Evolutionary conservation across 2,329 filamentous ascomycete genomes (phyloP).

Genomic region (Penicillium sp.): DNA sequence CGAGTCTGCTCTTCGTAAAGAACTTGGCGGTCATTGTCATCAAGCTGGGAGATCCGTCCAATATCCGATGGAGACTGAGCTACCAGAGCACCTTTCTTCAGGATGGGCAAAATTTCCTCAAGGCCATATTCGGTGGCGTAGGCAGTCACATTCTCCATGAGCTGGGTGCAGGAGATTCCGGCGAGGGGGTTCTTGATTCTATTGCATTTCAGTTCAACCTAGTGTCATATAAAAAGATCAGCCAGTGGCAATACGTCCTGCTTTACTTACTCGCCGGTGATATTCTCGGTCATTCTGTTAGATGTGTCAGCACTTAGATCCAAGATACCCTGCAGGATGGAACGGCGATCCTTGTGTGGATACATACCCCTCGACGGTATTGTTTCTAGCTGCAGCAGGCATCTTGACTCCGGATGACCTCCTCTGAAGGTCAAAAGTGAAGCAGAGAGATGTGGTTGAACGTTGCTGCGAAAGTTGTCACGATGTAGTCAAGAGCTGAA

Average conservation of each 20-base stretch:
- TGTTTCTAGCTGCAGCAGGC: not conserved
- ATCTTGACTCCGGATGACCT: not conserved
- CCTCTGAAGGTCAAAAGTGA: not conserved
- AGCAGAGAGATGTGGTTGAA: not conserved
- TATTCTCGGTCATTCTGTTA: conserved; percentile 19
- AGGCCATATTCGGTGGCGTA: conserved; percentile 58
- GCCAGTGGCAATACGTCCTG: not conserved
- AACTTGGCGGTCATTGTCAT: conserved; percentile 47
- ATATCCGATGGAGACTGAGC: conserved; percentile 67
- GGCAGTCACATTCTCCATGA: conserved; percentile 14
- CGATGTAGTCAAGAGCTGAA: not conserved
- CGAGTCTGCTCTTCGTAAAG: conserved; percentile 48
- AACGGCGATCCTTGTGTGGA: not conserved
- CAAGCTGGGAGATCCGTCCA: conserved; percentile 62
- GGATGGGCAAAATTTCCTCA: conserved; percentile 50
- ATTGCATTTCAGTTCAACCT: not conserved
- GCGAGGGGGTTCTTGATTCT: conserved; percentile 22
- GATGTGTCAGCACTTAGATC: not conserved
- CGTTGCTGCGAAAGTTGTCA: not conserved
- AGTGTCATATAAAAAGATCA: not conserved
- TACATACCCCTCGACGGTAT: conserved; percentile 13
- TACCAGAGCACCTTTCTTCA: conserved; percentile 61
- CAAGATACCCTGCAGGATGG: no score
- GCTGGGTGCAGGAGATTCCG: conserved; percentile 11
- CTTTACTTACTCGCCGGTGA: conserved; percentile 18